A percentile compares a stretch with the other conserved stretches of the same genome.
phyloP scores from a whole-genome alignment of 225 moss, liverwort and hornwort species.

The Pseudoscleropodium purum region DNA sequence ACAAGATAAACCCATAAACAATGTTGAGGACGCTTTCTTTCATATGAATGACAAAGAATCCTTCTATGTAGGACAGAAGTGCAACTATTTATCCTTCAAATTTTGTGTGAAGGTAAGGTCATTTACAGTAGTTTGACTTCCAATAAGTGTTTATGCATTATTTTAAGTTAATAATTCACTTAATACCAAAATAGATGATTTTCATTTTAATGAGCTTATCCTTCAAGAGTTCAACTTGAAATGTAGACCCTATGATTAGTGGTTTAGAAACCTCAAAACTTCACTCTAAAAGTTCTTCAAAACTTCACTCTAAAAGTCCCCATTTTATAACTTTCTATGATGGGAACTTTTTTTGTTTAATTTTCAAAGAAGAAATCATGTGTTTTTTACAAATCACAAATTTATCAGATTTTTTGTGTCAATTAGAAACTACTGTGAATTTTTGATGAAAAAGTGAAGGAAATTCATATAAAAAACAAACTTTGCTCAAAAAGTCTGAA shows the following conservation, averaged over 20 bases:
- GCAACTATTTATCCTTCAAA: too few relatives aligned
- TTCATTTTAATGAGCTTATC: too few relatives aligned
- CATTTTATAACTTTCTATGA: neutral
- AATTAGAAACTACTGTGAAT: neutral
- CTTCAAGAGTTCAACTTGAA: neutral
- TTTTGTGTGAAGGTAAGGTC: too few relatives aligned
- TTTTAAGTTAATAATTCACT: too few relatives aligned
- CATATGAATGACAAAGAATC: too few relatives aligned
- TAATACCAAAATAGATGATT: too few relatives aligned
- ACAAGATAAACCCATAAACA: too few relatives aligned
- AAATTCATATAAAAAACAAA: neutral
- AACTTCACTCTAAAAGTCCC: neutral
- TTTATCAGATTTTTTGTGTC: neutral
- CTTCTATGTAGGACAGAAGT: too few relatives aligned
- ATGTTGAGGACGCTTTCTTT: too few relatives aligned
- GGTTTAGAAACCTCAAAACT: too few relatives aligned
- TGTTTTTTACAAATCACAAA: neutral
- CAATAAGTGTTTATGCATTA: too few relatives aligned
- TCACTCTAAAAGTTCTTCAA: neutral
- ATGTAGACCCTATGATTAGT: accelerated
- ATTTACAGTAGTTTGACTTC: too few relatives aligned
- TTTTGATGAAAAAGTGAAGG: neutral
- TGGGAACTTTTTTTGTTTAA: neutral
- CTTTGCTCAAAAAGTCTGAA: neutral
- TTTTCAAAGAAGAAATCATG: neutral